These are phyloP conservation scores for Nicotiana rustica DNA, from an alignment of 305 asterid species.

Conservation along the genomic window DNA sequence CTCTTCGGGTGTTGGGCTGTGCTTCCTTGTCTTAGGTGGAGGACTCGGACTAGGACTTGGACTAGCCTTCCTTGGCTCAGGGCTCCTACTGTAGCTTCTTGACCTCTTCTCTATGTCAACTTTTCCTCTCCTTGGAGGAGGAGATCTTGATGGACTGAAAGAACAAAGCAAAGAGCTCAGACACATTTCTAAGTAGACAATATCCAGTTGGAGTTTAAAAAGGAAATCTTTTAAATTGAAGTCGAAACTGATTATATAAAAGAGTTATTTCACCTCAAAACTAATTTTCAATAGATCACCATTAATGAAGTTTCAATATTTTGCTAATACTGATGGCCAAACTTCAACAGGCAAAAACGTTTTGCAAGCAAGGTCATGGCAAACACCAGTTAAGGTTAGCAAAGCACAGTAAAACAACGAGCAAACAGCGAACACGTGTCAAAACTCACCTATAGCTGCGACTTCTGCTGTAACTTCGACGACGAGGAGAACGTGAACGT, in stretches of 20 bases:
- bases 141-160: conserved; percentile 87
- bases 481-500: conserved; percentile 67
- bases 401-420: too few relatives aligned
- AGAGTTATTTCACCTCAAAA: neutral
- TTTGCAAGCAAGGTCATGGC: neutral
- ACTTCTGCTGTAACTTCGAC: conserved; percentile 84
- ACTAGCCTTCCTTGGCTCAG: conserved; percentile 51
- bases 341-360: neutral
- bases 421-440: neutral
- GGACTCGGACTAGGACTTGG: conserved; percentile 31
- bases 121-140: conserved; percentile 70
- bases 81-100: conserved; percentile 53
- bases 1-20: conserved; percentile 65
- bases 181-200: neutral
- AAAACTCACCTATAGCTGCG: conserved; percentile 77
- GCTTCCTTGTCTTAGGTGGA: conserved; percentile 64
- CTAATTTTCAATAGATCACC: neutral
- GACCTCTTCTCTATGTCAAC: conserved; percentile 61
- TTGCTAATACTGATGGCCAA: conserved; percentile 3
- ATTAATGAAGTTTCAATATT: neutral
- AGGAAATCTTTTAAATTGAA: neutral
- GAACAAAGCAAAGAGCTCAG: neutral
- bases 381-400: neutral
- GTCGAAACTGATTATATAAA: neutral
- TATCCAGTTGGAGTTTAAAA: neutral